Evolutionary conservation across 1,284 basidiomycete species (phyloP).

Genomic region (Ustilago esculenta): DNA sequence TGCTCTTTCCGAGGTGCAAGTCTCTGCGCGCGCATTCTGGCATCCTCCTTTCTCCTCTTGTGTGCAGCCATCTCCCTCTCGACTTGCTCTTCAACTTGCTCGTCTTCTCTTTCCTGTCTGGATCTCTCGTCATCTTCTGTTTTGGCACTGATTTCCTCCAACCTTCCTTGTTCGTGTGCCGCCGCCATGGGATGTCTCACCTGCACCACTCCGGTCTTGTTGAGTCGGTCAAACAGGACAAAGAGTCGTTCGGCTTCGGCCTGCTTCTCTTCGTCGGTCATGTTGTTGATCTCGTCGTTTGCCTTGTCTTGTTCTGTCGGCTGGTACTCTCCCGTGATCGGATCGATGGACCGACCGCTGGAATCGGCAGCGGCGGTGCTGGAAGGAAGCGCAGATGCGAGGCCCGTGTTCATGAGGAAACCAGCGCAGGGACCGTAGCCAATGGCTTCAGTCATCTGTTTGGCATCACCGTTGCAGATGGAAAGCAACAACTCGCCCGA

Average conservation of each 20-base stretch:
- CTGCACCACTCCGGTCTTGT: constrained; percentile 54
- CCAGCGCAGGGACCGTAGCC: constrained; percentile 62
- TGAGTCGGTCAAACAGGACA: constrained; percentile 57
- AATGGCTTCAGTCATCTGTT: constrained; percentile 44
- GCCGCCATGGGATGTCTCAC: constrained; percentile 48
- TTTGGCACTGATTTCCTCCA: constrained; percentile 39
- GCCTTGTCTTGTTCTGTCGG: constrained; percentile 40
- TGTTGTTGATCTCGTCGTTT: constrained; percentile 32
- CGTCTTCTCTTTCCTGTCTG: constrained; percentile 31
- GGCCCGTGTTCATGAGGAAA: constrained; percentile 48
- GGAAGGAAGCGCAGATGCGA: constrained; percentile 42
- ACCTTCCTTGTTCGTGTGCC: constrained; percentile 31
- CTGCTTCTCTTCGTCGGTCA: constrained; percentile 59
- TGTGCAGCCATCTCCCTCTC: constrained; percentile 33
- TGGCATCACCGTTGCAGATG: constrained; percentile 41
- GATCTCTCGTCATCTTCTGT: constrained; percentile 25
- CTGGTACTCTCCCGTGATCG: constrained; percentile 56
- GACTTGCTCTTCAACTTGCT: constrained; percentile 34
- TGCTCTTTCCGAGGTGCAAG: constrained; percentile 1
- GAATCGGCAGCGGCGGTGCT: background rate
- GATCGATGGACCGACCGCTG: constrained; percentile 41
- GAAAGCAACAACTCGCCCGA: constrained; percentile 54
- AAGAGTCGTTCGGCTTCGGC: constrained; percentile 57
- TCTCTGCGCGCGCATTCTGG: constrained; percentile 21
- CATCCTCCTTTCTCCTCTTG: constrained; percentile 37